Conservation (phyloP, 352 stramenopile genomes). For the Elongisporangium undulatum region DNA sequence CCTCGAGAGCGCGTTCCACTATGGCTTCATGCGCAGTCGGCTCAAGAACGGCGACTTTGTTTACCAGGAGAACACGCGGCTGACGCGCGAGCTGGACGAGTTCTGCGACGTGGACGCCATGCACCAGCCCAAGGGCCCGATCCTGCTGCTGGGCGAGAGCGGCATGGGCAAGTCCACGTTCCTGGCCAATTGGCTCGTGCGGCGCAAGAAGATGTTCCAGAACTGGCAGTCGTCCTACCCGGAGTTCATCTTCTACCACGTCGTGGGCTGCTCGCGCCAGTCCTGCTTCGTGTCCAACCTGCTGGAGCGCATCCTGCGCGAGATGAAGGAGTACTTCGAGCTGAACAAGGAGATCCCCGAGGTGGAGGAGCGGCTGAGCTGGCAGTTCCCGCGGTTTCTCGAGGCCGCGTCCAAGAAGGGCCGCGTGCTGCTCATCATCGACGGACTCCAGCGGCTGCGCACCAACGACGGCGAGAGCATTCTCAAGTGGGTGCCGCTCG, state of each 20-base stretch:
- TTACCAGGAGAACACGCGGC: slow-evolving; percentile 58
- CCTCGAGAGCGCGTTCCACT: slow-evolving; percentile 74
- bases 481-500: slow-evolving; percentile 88
- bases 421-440: slow-evolving; percentile 87
- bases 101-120: slow-evolving; percentile 86
- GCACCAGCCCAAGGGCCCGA: slow-evolving; percentile 68
- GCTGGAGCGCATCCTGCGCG: slow-evolving; percentile 80
- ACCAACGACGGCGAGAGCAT: slow-evolving; percentile 87
- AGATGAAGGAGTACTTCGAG: slow-evolving; percentile 92
- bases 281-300: slow-evolving; percentile 85
- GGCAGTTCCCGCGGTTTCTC: slow-evolving; percentile 89
- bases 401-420: slow-evolving; percentile 89
- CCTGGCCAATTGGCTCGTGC: slow-evolving; percentile 78
- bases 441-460: slow-evolving; percentile 82
- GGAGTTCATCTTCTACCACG: slow-evolving; percentile 90
- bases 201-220: slow-evolving; percentile 82
- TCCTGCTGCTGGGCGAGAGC: slow-evolving; percentile 72
- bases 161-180: slow-evolving; percentile 75
- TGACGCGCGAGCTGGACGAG: slow-evolving; percentile 68
- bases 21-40: slow-evolving; percentile 74
- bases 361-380: slow-evolving; percentile 84
- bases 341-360: slow-evolving; percentile 81
- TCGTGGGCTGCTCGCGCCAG: slow-evolving; percentile 85
- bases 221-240: slow-evolving; percentile 79
- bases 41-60: slow-evolving; percentile 70